Conservation (phyloP, 176 grass and related monocot species). For the Dactylis glomerata region DNA sequence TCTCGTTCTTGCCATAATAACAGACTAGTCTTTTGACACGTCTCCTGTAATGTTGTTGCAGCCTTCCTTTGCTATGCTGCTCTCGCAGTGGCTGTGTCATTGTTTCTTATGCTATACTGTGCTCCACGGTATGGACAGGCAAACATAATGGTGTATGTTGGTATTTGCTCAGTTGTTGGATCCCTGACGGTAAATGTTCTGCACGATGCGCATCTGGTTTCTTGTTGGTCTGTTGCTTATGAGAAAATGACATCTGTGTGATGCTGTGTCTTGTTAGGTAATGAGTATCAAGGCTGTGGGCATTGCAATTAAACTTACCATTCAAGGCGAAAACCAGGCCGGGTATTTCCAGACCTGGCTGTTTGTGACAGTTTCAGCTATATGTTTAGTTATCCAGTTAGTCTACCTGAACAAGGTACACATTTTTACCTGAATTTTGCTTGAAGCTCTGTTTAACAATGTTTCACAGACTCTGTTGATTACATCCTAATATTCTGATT, state of each 20-base stretch:
- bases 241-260: not conserved
- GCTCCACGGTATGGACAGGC: constrained; percentile 80
- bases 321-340: constrained; percentile 82
- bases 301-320: constrained; percentile 89
- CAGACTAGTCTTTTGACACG: constrained; percentile 5
- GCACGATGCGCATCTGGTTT: not conserved
- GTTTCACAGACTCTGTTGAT: not conserved
- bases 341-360: constrained; percentile 92
- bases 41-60: constrained; percentile 25
- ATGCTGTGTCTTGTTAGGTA: constrained; percentile 49
- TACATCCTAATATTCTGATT: not conserved
- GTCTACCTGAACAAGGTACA: constrained; percentile 96
- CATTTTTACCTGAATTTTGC: not conserved
- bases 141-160: constrained; percentile 93
- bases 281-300: constrained; percentile 97
- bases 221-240: constrained; percentile 7
- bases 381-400: constrained; percentile 82
- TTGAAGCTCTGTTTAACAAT: not conserved
- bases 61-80: constrained; percentile 85
- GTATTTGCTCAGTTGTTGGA: constrained; percentile 88
- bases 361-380: constrained; percentile 72
- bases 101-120: constrained; percentile 83
- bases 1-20: not conserved
- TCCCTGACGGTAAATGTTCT: constrained; percentile 73
- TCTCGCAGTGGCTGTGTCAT: constrained; percentile 56